phyloP scores from a whole-genome alignment of 345 rosid genomes.

The Ceriops decandra region DNA sequence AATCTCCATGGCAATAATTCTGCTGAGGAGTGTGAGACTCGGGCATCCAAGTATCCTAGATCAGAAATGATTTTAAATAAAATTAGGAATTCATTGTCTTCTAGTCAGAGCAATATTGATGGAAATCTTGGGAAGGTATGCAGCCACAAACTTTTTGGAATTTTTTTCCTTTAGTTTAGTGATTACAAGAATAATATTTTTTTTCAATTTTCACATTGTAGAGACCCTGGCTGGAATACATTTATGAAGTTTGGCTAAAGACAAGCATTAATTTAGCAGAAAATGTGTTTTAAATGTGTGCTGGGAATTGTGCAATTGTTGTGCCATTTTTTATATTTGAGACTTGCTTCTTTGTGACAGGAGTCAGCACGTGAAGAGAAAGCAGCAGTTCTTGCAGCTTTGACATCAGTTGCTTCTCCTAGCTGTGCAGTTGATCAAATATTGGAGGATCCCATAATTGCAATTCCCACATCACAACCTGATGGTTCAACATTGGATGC shows the following conservation, averaged over 20 bases:
- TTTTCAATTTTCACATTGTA: background rate
- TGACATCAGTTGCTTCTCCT: conserved; percentile 33
- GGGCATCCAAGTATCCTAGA: conserved; percentile 31
- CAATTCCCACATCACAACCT: conserved; percentile 36
- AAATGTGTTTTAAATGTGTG: too few relatives aligned
- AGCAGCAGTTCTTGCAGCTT: conserved; percentile 28
- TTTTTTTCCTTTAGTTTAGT: background rate
- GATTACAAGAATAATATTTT: background rate
- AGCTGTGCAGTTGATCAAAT: conserved; percentile 23
- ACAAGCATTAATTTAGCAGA: too few relatives aligned
- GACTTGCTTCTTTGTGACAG: conserved; percentile 30
- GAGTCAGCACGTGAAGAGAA: conserved; percentile 31
- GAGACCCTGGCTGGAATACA: too few relatives aligned
- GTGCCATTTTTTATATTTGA: conserved; percentile 21
- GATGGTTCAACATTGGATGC: conserved; percentile 39
- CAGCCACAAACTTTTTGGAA: conserved; percentile 3
- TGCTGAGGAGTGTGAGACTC: conserved; percentile 28
- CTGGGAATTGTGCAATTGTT: background rate
- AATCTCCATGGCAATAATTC: conserved; percentile 33
- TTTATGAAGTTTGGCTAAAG: too few relatives aligned
- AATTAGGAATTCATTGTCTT: conserved; percentile 25
- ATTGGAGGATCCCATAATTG: conserved; percentile 35
- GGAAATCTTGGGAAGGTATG: conserved; percentile 43
- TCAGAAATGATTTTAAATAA: conserved; percentile 30
- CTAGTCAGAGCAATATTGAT: conserved; percentile 26